phyloP scores from a whole-genome alignment of 805 yeast genomes.

The Brettanomyces sp. region DNA sequence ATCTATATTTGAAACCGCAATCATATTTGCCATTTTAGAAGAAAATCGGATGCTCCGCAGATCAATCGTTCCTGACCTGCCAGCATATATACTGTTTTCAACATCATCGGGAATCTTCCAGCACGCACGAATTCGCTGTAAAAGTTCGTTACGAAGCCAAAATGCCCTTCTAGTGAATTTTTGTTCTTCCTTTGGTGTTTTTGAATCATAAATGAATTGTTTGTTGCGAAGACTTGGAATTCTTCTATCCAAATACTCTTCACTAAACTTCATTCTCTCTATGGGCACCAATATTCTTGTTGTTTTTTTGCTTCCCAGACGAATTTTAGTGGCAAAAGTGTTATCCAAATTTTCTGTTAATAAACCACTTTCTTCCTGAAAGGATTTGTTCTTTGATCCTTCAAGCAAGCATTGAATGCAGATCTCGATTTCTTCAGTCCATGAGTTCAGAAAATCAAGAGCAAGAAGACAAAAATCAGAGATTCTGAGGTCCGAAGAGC shows the following conservation, averaged over 20 bases:
- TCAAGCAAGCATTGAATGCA: constrained; percentile 15
- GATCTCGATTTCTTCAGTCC: constrained; percentile 53
- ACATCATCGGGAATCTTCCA: constrained; percentile 41
- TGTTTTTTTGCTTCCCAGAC: constrained; percentile 19
- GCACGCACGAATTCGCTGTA: constrained; percentile 48
- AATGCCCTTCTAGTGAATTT: constrained; percentile 51
- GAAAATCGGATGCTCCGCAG: constrained; percentile 57
- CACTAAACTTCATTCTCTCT: constrained; percentile 37
- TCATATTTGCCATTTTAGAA: constrained; percentile 45
- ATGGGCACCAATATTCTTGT: constrained; percentile 66
- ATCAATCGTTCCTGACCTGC: constrained; percentile 51
- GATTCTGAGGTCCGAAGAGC: constrained; percentile 22
- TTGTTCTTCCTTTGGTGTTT: constrained; percentile 47
- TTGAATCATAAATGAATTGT: constrained; percentile 58
- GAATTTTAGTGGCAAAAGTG: constrained; percentile 10
- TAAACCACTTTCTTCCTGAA: constrained; percentile 16
- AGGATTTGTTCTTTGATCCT: constrained; percentile 14
- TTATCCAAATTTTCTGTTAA: constrained; percentile 8
- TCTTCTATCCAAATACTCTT: constrained; percentile 33
- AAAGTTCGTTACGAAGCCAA: constrained; percentile 70
- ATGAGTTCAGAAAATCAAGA: constrained; percentile 72
- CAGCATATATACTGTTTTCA: constrained; percentile 20
- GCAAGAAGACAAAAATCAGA: constrained; percentile 55
- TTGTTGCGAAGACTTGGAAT: constrained; percentile 66
- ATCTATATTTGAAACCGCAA: constrained; percentile 40